These are phyloP conservation scores for Fusarium musae DNA, from an alignment of 2,329 filamentous ascomycete genomes.

Conservation along the genomic window DNA sequence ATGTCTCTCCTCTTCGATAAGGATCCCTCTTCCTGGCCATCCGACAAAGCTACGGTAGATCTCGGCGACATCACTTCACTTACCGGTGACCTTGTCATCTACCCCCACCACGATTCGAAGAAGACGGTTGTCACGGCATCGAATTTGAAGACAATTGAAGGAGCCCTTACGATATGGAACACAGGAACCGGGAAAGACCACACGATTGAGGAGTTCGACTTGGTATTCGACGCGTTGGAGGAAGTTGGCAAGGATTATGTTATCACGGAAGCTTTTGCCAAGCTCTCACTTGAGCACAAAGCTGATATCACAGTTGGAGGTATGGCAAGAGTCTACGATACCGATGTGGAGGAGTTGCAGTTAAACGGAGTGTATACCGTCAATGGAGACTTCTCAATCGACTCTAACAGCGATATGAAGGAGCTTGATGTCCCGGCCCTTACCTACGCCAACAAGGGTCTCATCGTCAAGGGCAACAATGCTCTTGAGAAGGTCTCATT, in stretches of 20 bases:
- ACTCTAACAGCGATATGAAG: constrained; percentile 36
- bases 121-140: constrained; percentile 40
- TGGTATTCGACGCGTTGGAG: constrained; percentile 37
- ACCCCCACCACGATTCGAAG: constrained; percentile 39
- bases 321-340: constrained; percentile 42
- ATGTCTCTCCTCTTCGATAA: constrained; percentile 43
- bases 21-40: constrained; percentile 39
- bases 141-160: constrained; percentile 37
- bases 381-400: constrained; percentile 41
- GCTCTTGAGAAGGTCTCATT: constrained; percentile 35
- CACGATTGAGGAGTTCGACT: constrained; percentile 30
- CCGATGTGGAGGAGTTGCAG: constrained; percentile 30
- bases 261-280: constrained; percentile 37
- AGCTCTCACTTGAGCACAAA: constrained; percentile 37
- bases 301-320: constrained; percentile 27
- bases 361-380: constrained; percentile 40
- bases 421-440: constrained; percentile 27
- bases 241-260: constrained; percentile 39
- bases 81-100: constrained; percentile 41
- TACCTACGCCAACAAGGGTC: constrained; percentile 38
- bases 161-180: constrained; percentile 41
- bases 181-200: constrained; percentile 26
- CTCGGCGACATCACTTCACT: constrained; percentile 39
- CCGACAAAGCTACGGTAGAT: constrained; percentile 39
- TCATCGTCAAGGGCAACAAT: constrained; percentile 38